phyloP scores from a whole-genome alignment of 441 rosid species.

The Capsella rubella region DNA sequence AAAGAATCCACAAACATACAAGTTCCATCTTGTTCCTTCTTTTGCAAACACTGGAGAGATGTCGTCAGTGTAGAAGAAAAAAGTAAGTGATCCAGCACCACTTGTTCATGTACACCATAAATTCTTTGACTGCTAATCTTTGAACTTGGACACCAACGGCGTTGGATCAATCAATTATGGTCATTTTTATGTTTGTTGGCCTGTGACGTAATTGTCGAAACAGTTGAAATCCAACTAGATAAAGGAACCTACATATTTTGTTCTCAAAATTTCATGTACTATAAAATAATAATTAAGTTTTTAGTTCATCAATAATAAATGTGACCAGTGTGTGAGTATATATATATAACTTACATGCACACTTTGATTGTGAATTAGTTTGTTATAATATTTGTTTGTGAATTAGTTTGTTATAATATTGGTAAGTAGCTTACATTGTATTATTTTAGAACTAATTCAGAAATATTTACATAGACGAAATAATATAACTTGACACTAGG shows the following conservation, averaged over 20 bases:
- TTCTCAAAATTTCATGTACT: background rate
- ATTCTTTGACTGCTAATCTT: constrained; percentile 34
- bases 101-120: constrained; percentile 32
- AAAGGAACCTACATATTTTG: background rate
- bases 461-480: background rate
- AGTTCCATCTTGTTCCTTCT: constrained; percentile 44
- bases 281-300: background rate
- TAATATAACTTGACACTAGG: background rate
- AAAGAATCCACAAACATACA: constrained; percentile 42
- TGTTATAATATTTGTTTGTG: too few species aligned
- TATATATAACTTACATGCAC: background rate
- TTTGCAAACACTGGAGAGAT: constrained; percentile 38
- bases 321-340: background rate
- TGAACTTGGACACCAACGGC: constrained; percentile 45
- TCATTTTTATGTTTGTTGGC: constrained; percentile 32
- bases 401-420: background rate
- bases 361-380: background rate
- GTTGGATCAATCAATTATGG: constrained; percentile 35
- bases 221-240: constrained; percentile 10
- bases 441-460: background rate
- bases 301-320: background rate
- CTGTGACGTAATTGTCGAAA: constrained; percentile 13
- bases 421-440: too few species aligned
- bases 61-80: constrained; percentile 41
- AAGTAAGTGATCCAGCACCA: constrained; percentile 39